Percentiles rank a stretch among this genome's conserved stretches.
phyloP scores from a whole-genome alignment of 2,329 filamentous ascomycete genomes.

The Metarhizium brunneum region DNA sequence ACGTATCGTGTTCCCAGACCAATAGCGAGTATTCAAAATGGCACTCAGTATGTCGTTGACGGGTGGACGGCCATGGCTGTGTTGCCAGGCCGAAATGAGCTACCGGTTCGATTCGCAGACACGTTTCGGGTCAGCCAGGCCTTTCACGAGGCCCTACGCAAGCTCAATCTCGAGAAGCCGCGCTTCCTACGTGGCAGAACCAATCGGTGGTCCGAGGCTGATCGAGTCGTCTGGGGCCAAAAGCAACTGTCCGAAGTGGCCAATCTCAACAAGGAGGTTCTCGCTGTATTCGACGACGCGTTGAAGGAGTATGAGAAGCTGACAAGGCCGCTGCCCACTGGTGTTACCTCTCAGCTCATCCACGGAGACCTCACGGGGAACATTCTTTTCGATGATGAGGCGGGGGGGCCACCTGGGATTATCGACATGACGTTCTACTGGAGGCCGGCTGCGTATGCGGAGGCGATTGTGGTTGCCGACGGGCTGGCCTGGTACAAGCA shows the following conservation, averaged over 20 bases:
- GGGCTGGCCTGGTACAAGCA: constrained; percentile 1
- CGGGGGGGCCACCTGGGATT: constrained; percentile 1
- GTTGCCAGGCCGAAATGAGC: neutral
- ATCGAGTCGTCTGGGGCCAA: constrained; percentile 6
- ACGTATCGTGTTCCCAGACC: neutral
- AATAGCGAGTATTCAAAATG: neutral
- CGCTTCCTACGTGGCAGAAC: neutral
- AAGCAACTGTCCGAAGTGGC: neutral
- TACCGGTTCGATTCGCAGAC: neutral
- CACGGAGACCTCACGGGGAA: constrained; percentile 6
- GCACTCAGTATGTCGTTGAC: neutral
- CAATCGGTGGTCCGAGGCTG: constrained; percentile 6
- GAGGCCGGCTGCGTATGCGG: constrained; percentile 3
- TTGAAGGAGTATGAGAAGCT: neutral
- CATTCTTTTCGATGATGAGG: constrained; percentile 3
- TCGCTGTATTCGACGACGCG: neutral
- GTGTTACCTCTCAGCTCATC: neutral
- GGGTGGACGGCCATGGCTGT: constrained; percentile 1
- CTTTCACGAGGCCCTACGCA: constrained; percentile 3
- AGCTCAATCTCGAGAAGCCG: neutral
- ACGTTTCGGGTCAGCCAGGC: neutral
- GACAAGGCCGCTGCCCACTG: neutral
- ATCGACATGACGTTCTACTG: constrained; percentile 10
- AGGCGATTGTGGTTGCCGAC: constrained; percentile 8
- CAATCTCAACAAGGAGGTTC: neutral